Base-by-base conservation (phyloP, 2,329 filamentous ascomycete genomes). In the Juglanconis sp. region DNA sequence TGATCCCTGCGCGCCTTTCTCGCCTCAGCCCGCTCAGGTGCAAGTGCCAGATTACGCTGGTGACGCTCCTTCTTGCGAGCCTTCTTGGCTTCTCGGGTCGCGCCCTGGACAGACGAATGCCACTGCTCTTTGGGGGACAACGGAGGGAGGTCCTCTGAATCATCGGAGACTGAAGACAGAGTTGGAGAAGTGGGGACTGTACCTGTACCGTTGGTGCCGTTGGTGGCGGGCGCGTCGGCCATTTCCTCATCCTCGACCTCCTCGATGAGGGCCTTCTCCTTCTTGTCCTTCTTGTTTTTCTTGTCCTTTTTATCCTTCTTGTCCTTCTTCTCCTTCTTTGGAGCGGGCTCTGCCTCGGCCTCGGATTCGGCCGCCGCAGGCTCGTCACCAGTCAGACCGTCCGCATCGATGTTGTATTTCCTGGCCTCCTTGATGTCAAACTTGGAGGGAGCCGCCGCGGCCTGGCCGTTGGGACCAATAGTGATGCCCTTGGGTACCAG, bases 361-460 rank as follows among this genome's bases (percentile, higher is more conserved):
- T 34, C 51, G 44, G 44, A 11, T n/a, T 47, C n/a, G 9, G 78
- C 77, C 13, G 80, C 81, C 44, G 87, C 82, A 13, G 84, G 81
- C 67, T 89, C 88, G 68, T 91, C 85, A 52, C 85, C 86, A 62
- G 81, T 81, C 54, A 97, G 79, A 65, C 92, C 94, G 75, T 99
- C 95, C 57, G 92, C 95, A 72, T 98, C 93, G 53, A 86, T 83
- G 75, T 98, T 98, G 83, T 99, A 99, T 77, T 94, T 95, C 72
- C 91, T 85, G 10, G 90, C 90, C 75, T 97, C 92, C 79, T 96
- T 96, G 70, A 99, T 82, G 65, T 93, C 90, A 83, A 91, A 96
- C 77, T 96, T 96, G 68, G 87, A 86, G 60, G 87, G 85, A 35
- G 82, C 77, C 47, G 79, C 76, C 44, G 78, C 77, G 40, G 82